These are phyloP conservation scores for Ganoderma meredithae DNA, from an alignment of 1,284 basidiomycete species.

Conservation along the genomic window DNA sequence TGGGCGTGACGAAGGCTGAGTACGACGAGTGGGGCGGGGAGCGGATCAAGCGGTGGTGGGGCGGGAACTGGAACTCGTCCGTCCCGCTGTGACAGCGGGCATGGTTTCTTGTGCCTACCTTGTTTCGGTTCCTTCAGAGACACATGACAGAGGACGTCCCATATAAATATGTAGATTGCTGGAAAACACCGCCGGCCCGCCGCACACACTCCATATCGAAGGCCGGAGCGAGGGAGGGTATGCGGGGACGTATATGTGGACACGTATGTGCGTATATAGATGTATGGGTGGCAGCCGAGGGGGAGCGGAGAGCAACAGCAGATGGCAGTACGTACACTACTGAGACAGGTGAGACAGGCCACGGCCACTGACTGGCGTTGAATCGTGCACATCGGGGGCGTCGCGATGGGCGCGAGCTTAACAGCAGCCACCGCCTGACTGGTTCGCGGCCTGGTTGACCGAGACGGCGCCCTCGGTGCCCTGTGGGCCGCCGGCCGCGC, in stretches of 20 bases:
- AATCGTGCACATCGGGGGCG: background rate
- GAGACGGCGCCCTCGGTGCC: conserved; percentile 64
- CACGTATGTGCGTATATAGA: conserved; percentile 27
- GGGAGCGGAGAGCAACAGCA: conserved; percentile 8
- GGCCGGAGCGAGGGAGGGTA: conserved; percentile 25
- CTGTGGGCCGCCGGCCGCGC: conserved; percentile 49
- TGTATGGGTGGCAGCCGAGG: conserved; percentile 15
- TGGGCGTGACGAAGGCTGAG: conserved; percentile 76
- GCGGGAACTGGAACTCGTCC: conserved; percentile 77
- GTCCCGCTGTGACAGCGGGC: conserved; percentile 27
- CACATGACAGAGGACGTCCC: conserved; percentile 6
- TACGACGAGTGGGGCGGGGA: conserved; percentile 95
- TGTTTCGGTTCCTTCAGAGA: background rate
- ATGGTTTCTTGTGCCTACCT: background rate
- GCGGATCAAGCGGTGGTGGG: conserved; percentile 82
- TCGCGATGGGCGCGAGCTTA: conserved; percentile 36
- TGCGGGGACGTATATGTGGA: conserved; percentile 23
- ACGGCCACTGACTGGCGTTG: background rate
- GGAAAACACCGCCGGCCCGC: conserved; percentile 19
- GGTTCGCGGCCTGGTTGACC: conserved; percentile 65
- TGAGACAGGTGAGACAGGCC: conserved; percentile 1
- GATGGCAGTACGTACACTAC: conserved; percentile 14
- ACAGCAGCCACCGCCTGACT: conserved; percentile 61
- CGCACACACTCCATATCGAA: conserved; percentile 23
- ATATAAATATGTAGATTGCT: conserved; percentile 37